A percentile compares a stretch with the other conserved stretches of the same genome.
Conservation (phyloP, 2,329 filamentous ascomycete genomes). For the Alternaria rosae region DNA sequence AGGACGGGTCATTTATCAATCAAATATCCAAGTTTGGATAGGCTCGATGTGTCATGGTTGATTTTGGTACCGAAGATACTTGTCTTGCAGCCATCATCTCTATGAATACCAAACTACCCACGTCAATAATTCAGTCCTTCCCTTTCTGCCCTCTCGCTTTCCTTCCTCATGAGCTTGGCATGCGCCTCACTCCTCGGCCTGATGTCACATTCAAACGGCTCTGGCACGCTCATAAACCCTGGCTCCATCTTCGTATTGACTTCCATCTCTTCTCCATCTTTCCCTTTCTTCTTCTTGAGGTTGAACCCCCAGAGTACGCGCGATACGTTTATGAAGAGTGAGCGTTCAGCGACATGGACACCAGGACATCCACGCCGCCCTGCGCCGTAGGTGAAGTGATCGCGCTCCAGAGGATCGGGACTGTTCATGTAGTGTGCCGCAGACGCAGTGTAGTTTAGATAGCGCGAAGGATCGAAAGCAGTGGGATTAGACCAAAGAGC, state of each 20-base stretch:
- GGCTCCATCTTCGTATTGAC: conserved; percentile 39
- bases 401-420: conserved; percentile 40
- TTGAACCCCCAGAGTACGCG: conserved; percentile 48
- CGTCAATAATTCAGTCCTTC: conserved; percentile 26
- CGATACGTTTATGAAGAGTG: conserved; percentile 46
- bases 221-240: conserved; percentile 43
- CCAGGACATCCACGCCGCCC: conserved; percentile 48
- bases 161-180: conserved; percentile 32
- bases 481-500: conserved; percentile 34
- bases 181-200: conserved; percentile 31
- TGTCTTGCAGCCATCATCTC: background rate
- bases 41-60: no score
- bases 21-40: background rate
- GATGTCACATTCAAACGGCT: conserved; percentile 44
- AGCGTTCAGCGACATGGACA: conserved; percentile 48
- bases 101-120: background rate
- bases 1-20: background rate
- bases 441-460: conserved; percentile 31
- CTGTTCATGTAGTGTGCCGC: conserved; percentile 44
- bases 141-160: conserved; percentile 31
- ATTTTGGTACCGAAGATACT: no score
- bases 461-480: conserved; percentile 42
- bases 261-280: conserved; percentile 33
- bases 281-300: conserved; percentile 34
- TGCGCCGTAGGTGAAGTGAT: conserved; percentile 49